Conservation (phyloP, 176 grass and related monocot species). For the Chloris gayana region DNA sequence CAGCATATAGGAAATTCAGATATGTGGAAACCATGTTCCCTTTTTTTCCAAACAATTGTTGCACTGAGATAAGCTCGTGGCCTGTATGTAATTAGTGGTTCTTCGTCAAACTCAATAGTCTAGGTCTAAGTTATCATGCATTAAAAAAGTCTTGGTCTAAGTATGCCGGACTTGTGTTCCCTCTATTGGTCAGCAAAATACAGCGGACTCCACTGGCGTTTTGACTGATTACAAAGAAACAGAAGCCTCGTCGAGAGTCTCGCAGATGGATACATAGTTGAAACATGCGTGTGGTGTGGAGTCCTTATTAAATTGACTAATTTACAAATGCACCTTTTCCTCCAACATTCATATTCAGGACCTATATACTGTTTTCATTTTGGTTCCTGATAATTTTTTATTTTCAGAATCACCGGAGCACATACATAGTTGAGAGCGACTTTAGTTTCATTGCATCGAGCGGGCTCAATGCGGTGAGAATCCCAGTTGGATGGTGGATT, state of each 20-base stretch:
- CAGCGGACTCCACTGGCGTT: not conserved
- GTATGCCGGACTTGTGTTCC: not conserved
- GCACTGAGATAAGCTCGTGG: not conserved
- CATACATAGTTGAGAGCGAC: constrained; percentile 45
- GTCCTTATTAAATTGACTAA: too few species aligned
- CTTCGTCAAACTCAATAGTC: not conserved
- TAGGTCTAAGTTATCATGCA: too few species aligned
- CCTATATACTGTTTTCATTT: too few species aligned
- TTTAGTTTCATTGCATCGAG: constrained; percentile 45
- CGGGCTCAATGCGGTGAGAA: constrained; percentile 50
- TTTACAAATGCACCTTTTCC: not conserved
- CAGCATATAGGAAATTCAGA: not conserved
- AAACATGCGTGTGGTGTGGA: not conserved
- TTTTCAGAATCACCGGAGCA: constrained; percentile 53
- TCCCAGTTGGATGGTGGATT: constrained; percentile 74
- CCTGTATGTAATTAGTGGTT: too few species aligned
- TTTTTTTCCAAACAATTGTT: not conserved
- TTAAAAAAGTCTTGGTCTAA: not conserved
- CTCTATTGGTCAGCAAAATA: not conserved
- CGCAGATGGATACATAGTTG: not conserved
- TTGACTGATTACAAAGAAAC: not conserved
- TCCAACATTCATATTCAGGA: too few species aligned
- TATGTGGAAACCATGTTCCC: not conserved
- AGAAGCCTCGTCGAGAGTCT: not conserved
- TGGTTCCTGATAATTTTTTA: not conserved